Conservation (phyloP, 2,329 filamentous ascomycete genomes). For the Dothideomycetes sp. region DNA sequence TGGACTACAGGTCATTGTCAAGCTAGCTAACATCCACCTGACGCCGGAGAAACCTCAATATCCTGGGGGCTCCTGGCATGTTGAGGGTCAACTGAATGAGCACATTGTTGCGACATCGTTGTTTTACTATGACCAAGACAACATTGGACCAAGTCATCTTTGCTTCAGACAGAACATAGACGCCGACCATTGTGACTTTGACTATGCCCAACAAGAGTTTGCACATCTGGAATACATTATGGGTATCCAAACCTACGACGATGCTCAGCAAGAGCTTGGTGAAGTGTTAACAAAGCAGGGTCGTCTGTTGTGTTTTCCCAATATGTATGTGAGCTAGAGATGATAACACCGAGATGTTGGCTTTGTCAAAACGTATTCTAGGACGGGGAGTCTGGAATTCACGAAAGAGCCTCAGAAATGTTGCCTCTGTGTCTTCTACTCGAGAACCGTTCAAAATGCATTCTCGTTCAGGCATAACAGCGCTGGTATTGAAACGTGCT, state of each 20-base stretch:
- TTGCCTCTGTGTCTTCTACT: too few species aligned
- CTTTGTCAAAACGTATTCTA: too few species aligned
- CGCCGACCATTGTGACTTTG: not conserved
- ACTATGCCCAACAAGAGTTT: not conserved
- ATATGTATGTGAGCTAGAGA: too few species aligned
- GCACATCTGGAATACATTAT: not conserved
- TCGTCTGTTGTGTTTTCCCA: slow-evolving; percentile 48
- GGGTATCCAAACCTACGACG: slow-evolving; percentile 17
- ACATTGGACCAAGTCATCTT: slow-evolving; percentile 45
- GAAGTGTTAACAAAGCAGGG: slow-evolving; percentile 37
- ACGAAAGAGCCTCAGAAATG: too few species aligned
- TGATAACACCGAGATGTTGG: too few species aligned
- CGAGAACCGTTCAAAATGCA: too few species aligned
- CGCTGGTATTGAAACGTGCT: too few species aligned
- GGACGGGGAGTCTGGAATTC: too few species aligned
- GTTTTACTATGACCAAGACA: slow-evolving; percentile 52
- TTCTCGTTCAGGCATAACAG: too few species aligned
- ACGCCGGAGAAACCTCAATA: slow-evolving; percentile 50
- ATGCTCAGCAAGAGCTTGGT: slow-evolving; percentile 36
- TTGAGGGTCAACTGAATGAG: slow-evolving; percentile 47
- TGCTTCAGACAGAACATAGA: slow-evolving; percentile 30
- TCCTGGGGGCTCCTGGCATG: slow-evolving; percentile 45
- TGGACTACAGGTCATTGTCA: slow-evolving; percentile 54
- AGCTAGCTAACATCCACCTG: slow-evolving; percentile 51
- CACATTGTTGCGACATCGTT: slow-evolving; percentile 55